Evolutionary conservation across 2,329 filamentous ascomycete genomes (phyloP).

Genomic region (Trichophyton verrucosum): DNA sequence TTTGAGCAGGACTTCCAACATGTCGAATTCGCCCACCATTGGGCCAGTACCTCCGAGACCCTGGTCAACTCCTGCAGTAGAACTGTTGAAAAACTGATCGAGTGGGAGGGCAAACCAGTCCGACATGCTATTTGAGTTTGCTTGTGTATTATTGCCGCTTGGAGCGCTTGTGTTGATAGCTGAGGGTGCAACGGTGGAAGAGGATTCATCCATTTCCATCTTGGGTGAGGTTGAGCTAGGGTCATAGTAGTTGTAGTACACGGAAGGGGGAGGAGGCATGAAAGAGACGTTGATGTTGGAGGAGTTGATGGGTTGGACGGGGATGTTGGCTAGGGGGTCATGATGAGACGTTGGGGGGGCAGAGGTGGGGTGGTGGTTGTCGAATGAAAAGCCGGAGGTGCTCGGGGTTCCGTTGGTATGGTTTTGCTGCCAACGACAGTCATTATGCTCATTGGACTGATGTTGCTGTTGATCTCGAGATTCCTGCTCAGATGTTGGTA

Average conservation of each 20-base stretch:
- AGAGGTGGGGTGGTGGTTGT: constrained; percentile 13
- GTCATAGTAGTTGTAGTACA: constrained; percentile 36
- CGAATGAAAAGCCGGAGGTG: constrained; percentile 12
- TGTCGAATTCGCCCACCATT: constrained; percentile 45
- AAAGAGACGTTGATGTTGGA: constrained; percentile 35
- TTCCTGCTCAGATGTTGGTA: constrained; percentile 19
- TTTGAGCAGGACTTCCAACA: constrained; percentile 37
- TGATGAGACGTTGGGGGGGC: constrained; percentile 23
- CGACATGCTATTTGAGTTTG: constrained; percentile 23
- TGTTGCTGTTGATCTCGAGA: constrained; percentile 5
- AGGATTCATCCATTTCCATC: constrained; percentile 18
- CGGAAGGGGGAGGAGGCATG: constrained; percentile 36
- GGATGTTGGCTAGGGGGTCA: constrained; percentile 33
- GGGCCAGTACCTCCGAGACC: constrained; percentile 49
- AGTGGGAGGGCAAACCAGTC: constrained; percentile 53
- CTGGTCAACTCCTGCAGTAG: constrained; percentile 35
- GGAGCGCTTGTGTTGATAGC: constrained; percentile 17
- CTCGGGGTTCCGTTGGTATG: not conserved
- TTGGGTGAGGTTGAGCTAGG: constrained; percentile 24
- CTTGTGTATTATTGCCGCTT: constrained; percentile 9
- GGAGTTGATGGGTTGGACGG: constrained; percentile 34
- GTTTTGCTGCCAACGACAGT: constrained; percentile 10
- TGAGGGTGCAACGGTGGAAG: constrained; percentile 21
- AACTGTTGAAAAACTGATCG: constrained; percentile 45
- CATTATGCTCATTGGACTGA: constrained; percentile 10